Base-by-base conservation (phyloP, 441 rosid genomes). In the Croton setiger region DNA sequence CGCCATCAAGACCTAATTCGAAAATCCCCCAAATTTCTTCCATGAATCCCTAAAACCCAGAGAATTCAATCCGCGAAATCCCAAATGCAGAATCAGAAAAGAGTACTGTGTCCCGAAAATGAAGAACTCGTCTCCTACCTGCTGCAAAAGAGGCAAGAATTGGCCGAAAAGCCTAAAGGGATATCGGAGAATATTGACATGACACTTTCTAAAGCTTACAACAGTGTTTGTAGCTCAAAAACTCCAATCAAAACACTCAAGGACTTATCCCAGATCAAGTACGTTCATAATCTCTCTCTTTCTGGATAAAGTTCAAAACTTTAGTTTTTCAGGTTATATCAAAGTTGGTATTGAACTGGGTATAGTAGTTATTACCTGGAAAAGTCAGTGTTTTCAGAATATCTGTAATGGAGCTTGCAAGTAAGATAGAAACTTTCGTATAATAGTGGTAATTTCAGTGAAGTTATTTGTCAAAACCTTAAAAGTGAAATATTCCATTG, bases 191-290 rank as follows among this genome's bases (percentile, higher is more conserved):
- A 88, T 66, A 14, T 68, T 4, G 90, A 87, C 49, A 72, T 41
- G 74, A 90, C 86, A 48, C 86, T 94, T 45, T 64, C 83, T 14
- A 90, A 83, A 75, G 97, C 91, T 33, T 83, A 80, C 68, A 75
- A 41, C 73, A 85, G 77, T 47, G 73, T 88, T 17, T 92, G 96
- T 76, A 78, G 71, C n/a, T 68, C 89, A 33, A 78, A 80, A 61
- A 74, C 68, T 64, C 87, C 89, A 35, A 84, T 91, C 61, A 72
- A 61, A 60, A 81, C 85, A 18, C 90, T 91, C 78, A 93, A 86
- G 74, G 93, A 89, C 49, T 81, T 93, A 64, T 87, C 92, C 57
- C 84, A 73, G 66, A 75, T 90, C 77, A 93, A 89, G 98, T 89
- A 81, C 51, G 74, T 51, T 23, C 33, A 14, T 12, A n/a, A 11